phyloP scores from a whole-genome alignment of 257 asterid species.

The Avicennia marina region DNA sequence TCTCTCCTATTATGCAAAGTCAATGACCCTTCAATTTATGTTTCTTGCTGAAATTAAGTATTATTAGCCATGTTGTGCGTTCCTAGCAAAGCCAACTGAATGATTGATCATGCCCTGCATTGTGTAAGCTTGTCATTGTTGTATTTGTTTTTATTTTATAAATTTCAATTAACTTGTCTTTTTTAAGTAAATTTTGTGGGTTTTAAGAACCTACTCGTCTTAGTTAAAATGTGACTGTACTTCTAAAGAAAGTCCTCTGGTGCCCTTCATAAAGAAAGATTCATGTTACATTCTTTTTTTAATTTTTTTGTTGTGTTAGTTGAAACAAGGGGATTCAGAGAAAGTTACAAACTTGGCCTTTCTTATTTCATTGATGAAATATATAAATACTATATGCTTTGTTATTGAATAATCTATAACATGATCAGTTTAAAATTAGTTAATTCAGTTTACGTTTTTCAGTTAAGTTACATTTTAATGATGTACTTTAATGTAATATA shows the following conservation, averaged over 20 bases:
- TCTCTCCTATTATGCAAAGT: no score
- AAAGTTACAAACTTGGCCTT: neutral
- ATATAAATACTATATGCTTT: neutral
- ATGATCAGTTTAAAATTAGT: neutral
- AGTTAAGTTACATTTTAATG: neutral
- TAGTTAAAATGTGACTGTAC: neutral
- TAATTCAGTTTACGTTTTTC: neutral
- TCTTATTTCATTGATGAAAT: neutral
- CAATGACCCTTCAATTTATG: no score
- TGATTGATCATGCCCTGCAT: neutral
- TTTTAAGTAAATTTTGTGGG: neutral
- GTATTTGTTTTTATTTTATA: neutral
- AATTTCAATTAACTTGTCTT: neutral
- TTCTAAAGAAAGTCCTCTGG: neutral
- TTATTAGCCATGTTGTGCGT: neutral
- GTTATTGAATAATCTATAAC: neutral
- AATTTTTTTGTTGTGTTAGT: neutral
- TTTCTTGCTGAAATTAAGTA: neutral
- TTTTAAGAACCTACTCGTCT: slow-evolving; percentile 4
- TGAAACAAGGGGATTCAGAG: no score
- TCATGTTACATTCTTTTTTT: neutral
- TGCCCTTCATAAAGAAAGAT: neutral
- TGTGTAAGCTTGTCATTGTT: neutral
- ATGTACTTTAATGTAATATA: neutral
- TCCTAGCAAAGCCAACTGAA: neutral